Percentiles rank a stretch among this genome's conserved stretches.
phyloP scores from a whole-genome alignment of 805 yeast species.

The Teunomyces panamensis region DNA sequence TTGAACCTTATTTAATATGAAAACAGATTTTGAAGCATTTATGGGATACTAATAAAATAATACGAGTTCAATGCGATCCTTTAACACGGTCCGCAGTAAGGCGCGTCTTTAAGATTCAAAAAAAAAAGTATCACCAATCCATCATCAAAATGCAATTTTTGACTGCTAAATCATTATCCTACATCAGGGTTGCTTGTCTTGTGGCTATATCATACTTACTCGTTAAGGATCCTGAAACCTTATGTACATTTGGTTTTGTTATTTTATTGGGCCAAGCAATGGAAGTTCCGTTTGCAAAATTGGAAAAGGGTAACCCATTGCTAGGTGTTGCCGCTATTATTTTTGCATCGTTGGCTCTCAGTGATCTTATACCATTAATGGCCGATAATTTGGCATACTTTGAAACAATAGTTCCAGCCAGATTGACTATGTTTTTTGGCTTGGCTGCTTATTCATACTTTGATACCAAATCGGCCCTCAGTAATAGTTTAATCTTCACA shows the following conservation, averaged over 20 bases:
- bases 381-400: slow-evolving; percentile 49
- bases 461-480: slow-evolving; percentile 43
- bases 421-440: slow-evolving; percentile 49
- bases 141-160: slow-evolving; percentile 45
- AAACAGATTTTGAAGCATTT: too few species aligned
- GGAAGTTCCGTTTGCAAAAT: slow-evolving; percentile 39
- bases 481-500: slow-evolving; percentile 60
- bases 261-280: slow-evolving; percentile 59
- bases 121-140: not conserved
- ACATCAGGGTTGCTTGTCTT: slow-evolving; percentile 45
- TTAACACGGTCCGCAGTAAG: not conserved
- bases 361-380: slow-evolving; percentile 59
- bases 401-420: slow-evolving; percentile 57
- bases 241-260: slow-evolving; percentile 46
- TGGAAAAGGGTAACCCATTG: slow-evolving; percentile 39
- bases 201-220: slow-evolving; percentile 44
- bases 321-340: slow-evolving; percentile 50
- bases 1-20: too few species aligned
- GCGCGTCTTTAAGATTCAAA: not conserved
- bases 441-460: slow-evolving; percentile 50
- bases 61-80: too few species aligned
- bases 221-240: slow-evolving; percentile 44
- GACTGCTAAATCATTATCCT: slow-evolving; percentile 47
- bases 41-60: too few species aligned
- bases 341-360: slow-evolving; percentile 41